Evolutionary conservation across 495 filamentous ascomycete genomes (phyloP).

Genomic region (Neurospora sp.): DNA sequence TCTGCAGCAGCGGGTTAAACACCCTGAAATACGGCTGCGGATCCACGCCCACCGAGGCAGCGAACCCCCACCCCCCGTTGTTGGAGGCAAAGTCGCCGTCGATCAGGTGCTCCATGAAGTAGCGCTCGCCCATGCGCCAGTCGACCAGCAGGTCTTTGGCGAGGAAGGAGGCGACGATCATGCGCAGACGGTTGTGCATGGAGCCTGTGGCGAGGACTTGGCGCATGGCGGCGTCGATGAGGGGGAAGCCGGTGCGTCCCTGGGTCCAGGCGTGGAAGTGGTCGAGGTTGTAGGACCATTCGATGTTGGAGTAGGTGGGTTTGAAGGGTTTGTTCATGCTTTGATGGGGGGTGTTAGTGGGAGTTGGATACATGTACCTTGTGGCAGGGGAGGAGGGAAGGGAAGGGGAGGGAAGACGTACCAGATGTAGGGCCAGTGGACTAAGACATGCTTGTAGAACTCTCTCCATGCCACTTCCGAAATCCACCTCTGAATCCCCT

Average conservation of each 20-base stretch:
- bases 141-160: constrained; percentile 80
- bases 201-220: constrained; percentile 61
- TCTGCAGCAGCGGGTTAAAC: constrained; percentile 81
- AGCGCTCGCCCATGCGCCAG: constrained; percentile 82
- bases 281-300: constrained; percentile 65
- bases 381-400: neutral
- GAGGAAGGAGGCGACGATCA: constrained; percentile 82
- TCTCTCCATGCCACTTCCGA: constrained; percentile 86
- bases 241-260: constrained; percentile 73
- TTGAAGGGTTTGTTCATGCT: constrained; percentile 96
- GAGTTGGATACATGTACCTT: constrained; percentile 1
- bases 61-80: constrained; percentile 88
- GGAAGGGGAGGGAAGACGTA: constrained; percentile 25
- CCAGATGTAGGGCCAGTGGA: constrained; percentile 84
- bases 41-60: constrained; percentile 71
- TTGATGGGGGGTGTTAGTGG: neutral
- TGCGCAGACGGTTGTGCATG: constrained; percentile 87
- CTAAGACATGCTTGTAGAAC: constrained; percentile 85
- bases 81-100: constrained; percentile 92
- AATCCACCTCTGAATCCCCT: constrained; percentile 69
- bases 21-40: constrained; percentile 89
- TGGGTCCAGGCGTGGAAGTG: constrained; percentile 66
- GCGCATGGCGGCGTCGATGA: constrained; percentile 90
- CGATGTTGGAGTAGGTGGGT: constrained; percentile 69
- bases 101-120: constrained; percentile 81